Evolutionary conservation across 768 basidiomycete genomes (phyloP), one percentile per base, ranked within the genome.

Genomic region (Collybia sp.): DNA sequence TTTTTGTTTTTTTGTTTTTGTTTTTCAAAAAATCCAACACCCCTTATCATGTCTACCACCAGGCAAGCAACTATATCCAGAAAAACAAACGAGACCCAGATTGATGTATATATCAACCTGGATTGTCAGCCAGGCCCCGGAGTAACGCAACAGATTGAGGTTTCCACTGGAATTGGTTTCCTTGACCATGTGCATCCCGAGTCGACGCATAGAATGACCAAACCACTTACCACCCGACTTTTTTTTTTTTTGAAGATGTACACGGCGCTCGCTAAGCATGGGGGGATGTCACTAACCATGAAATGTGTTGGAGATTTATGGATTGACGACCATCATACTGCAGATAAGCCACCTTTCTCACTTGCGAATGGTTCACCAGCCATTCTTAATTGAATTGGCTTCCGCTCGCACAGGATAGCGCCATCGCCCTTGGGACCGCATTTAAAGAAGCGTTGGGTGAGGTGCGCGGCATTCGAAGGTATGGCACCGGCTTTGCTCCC

Each of bases 261-360:
- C 63, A 85, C 92, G 52, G 95, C 96, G 1, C 79, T 99, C 3
- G 95, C 96, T 31, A 98, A 98, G 64, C 96, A 99, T 68, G 80
- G 91, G 15, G 93, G 93, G 47, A 88, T 96, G 82, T 93, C 92
- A 0, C 71, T 99, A 51, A 81, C 77, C 15, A 77, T 99, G 70
- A 85, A 87, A 55, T 97, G 93, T 66, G 83, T 88, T 60, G 96
- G 96, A 34, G 96, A 99, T 64, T 75, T 98, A 6, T 90, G 86
- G 80, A 96, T 98, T 49, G 96, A 99, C 67, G 96, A 99, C 68
- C 96, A 98, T 58, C 96, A 99, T 68, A 92, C 94, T 40, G 92
- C 95, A 78, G 96, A 99, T 88, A 81, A 83, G 85, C 83, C 41
- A 40, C 25, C 19, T 36, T 11, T 41, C 20, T 30, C 12, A 6